phyloP scores from a whole-genome alignment of 2,329 filamentous ascomycete genomes.

The Trichoderma harzianum region DNA sequence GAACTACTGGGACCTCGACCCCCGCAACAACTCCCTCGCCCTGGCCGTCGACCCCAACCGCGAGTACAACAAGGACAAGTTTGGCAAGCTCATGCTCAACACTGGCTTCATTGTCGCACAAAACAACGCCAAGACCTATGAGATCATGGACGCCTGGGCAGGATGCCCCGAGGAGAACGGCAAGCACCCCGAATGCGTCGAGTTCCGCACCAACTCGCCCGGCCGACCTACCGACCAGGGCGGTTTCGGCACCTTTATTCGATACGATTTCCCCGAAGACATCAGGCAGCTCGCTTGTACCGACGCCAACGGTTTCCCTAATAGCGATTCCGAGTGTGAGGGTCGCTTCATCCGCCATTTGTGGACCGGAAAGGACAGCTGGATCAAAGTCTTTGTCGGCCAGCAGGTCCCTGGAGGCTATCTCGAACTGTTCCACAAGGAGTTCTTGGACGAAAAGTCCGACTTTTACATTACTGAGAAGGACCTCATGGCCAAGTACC shows the following conservation, averaged over 20 bases:
- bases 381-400: slow-evolving; percentile 39
- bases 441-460: slow-evolving; percentile 34
- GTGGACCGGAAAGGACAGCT: slow-evolving; percentile 41
- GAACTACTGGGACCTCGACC: slow-evolving; percentile 45
- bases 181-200: slow-evolving; percentile 37
- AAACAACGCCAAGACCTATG: slow-evolving; percentile 45
- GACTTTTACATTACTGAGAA: slow-evolving; percentile 36
- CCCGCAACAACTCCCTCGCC: slow-evolving; percentile 39
- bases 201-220: slow-evolving; percentile 36
- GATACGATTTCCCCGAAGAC: slow-evolving; percentile 41
- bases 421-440: slow-evolving; percentile 36
- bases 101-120: slow-evolving; percentile 54
- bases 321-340: slow-evolving; percentile 36
- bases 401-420: slow-evolving; percentile 37
- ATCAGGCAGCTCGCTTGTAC: slow-evolving; percentile 40
- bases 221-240: slow-evolving; percentile 42
- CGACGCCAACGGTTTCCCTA: slow-evolving; percentile 44
- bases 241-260: slow-evolving; percentile 42
- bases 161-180: slow-evolving; percentile 39
- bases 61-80: slow-evolving; percentile 39
- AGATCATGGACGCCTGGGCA: slow-evolving; percentile 49
- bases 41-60: slow-evolving; percentile 39
- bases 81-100: slow-evolving; percentile 44
- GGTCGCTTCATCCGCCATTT: slow-evolving; percentile 43
- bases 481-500: slow-evolving; percentile 30